Percentiles rank a stretch among this genome's conserved stretches.
Conservation (phyloP, 2,329 filamentous ascomycete species). For the Cercospora zeae-maydis region DNA sequence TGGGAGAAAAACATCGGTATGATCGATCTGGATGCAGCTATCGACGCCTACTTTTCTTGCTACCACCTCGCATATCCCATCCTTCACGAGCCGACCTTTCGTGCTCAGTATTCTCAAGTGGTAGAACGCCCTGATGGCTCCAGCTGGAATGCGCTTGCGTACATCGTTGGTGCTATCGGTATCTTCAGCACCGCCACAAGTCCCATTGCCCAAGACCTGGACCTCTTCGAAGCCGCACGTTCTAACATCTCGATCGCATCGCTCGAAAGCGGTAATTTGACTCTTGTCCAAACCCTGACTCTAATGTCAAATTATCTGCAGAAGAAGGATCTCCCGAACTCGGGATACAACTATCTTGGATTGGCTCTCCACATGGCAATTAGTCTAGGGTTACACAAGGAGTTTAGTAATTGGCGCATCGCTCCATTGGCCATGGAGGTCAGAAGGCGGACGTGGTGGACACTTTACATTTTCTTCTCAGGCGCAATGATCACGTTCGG, state of each 20-base stretch:
- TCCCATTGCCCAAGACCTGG: constrained; percentile 10
- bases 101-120: constrained; percentile 2
- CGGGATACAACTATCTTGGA: constrained; percentile 52
- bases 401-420: constrained; percentile 47
- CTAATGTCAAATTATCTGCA: constrained; percentile 48
- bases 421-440: constrained; percentile 40
- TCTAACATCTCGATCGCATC: neutral
- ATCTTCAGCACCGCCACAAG: constrained; percentile 14
- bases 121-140: neutral
- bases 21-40: constrained; percentile 29
- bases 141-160: constrained; percentile 18
- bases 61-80: constrained; percentile 22
- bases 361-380: constrained; percentile 51
- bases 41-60: constrained; percentile 18
- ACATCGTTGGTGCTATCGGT: constrained; percentile 20
- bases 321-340: constrained; percentile 51
- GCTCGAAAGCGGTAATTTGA: constrained; percentile 7
- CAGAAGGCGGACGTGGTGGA: constrained; percentile 38
- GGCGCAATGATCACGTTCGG: constrained; percentile 52
- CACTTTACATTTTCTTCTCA: constrained; percentile 46
- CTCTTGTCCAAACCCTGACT: constrained; percentile 20
- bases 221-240: constrained; percentile 16
- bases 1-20: constrained; percentile 28
- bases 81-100: constrained; percentile 17
- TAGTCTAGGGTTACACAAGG: constrained; percentile 50